Conservation (phyloP, 2,329 filamentous ascomycete genomes). For the Neophaeococcomyces mojaviensis region DNA sequence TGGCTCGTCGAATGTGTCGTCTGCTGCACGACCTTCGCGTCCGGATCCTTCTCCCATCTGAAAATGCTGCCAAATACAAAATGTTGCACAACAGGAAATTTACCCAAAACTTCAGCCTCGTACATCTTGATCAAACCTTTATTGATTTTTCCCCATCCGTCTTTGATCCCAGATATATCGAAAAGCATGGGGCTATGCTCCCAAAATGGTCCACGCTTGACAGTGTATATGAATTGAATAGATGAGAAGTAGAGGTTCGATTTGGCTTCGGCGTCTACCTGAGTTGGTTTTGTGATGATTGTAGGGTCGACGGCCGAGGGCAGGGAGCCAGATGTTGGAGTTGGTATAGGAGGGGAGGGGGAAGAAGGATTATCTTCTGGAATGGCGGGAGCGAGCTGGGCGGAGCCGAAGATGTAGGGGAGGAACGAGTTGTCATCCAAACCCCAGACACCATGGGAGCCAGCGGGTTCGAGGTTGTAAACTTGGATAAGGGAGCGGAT, state of each 20-base stretch:
- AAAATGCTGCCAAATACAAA: constrained; percentile 79
- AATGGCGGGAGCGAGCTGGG: constrained; percentile 76
- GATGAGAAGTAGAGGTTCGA: constrained; percentile 89
- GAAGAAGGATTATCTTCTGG: constrained; percentile 42
- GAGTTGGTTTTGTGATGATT: constrained; percentile 57
- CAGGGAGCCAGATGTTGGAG: constrained; percentile 73
- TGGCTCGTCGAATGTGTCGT: constrained; percentile 55
- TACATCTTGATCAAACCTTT: constrained; percentile 99
- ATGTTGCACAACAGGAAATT: constrained; percentile 98
- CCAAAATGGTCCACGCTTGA: constrained; percentile 96
- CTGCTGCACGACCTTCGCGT: constrained; percentile 43
- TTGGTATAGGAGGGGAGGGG: constrained; percentile 25
- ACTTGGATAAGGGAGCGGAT: constrained; percentile 76
- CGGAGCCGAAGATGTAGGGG: constrained; percentile 90
- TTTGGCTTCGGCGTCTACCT: constrained; percentile 58
- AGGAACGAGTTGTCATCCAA: constrained; percentile 95
- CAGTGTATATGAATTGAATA: constrained; percentile 93
- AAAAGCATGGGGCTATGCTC: constrained; percentile 86
- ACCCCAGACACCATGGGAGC: constrained; percentile 95
- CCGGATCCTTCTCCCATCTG: constrained; percentile 63
- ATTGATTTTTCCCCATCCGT: constrained; percentile 98
- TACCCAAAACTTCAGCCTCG: constrained; percentile 88
- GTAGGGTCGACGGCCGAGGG: constrained; percentile 62
- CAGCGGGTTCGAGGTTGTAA: constrained; percentile 90
- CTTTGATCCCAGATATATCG: constrained; percentile 83